Base-by-base conservation (phyloP, 2,329 filamentous ascomycete species). In the Pseudogymnoascus sp. region DNA sequence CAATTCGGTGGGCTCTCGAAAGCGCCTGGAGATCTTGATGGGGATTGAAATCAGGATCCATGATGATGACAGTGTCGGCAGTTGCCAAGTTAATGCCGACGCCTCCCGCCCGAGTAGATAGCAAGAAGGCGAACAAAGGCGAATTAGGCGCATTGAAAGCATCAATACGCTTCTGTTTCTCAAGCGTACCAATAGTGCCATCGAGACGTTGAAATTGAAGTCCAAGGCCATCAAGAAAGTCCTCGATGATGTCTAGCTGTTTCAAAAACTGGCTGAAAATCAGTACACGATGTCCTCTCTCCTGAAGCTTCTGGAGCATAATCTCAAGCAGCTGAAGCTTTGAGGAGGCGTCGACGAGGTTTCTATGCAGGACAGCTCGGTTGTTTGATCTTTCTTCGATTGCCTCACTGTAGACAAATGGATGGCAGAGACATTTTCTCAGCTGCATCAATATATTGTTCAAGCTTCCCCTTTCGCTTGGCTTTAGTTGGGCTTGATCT, bases 81-180 rank as follows among this genome's bases (percentile, higher is more conserved):
- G 93, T 96, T 0, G 95, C 95, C 63, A 99, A 82, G 72, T 99
- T 99, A 79, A 99, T 99, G 15, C 95, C 96, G 0, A 99, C 93
- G 70, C 96, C 95, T 62, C 95, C 95, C 17, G 96, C 93, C 67
- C 95, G 88, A 3, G 96, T 99, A 0, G 93, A 97, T 0, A 99
- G 81, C 17, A 99, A 77, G 75, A 99, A 97, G 0, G 89, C 92
- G 73, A 97, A 99, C 0, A 96, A 78, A 0, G 84, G 78, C 0
- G 93, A 97, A 62, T 88, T 82, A 0, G 91, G 88, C 0, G 88
- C 90, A 72, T 99, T 99, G 79, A 90, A 99, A 7, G 88, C 87
- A 74, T 99, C 95, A 61, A 99, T 99, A 7, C 90, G 86, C 73
- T 91, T 92, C 74, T 99, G 95, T 75, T 97, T 97, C 72, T 96